Conservation (phyloP, 2,329 filamentous ascomycete genomes). For the Colletotrichum sidae region DNA sequence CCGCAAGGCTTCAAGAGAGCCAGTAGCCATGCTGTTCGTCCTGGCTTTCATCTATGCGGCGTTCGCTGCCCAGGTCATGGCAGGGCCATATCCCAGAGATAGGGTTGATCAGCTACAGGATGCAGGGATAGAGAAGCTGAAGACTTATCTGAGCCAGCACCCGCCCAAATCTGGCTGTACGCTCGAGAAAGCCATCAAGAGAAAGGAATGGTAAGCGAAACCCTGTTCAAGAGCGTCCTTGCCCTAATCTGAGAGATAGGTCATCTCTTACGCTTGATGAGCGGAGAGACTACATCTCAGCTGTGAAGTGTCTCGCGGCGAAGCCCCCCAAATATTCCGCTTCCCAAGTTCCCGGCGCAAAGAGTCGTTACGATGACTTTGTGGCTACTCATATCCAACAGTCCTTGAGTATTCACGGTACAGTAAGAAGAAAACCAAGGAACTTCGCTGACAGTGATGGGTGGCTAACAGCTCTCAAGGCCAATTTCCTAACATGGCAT, state of each 20-base stretch:
- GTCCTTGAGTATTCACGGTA: slow-evolving; percentile 41
- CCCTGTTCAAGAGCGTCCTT: too few species aligned
- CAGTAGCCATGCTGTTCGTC: too few species aligned
- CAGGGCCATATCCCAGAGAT: slow-evolving; percentile 16
- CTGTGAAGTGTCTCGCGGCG: slow-evolving; percentile 40
- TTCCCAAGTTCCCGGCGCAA: slow-evolving; percentile 40
- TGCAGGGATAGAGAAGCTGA: neutral
- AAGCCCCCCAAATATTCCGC: slow-evolving; percentile 33
- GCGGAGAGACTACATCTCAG: slow-evolving; percentile 40
- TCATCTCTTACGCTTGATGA: slow-evolving; percentile 16
- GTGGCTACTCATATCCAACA: slow-evolving; percentile 47
- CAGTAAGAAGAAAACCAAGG: slow-evolving; percentile 27
- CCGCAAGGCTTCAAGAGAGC: too few species aligned
- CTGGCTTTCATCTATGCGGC: neutral
- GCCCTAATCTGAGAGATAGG: neutral
- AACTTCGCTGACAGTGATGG: rapidly evolving
- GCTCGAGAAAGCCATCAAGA: slow-evolving; percentile 13
- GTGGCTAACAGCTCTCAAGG: slow-evolving; percentile 32
- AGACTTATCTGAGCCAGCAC: neutral
- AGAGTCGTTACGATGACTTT: slow-evolving; percentile 47
- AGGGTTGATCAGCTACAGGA: slow-evolving; percentile 21
- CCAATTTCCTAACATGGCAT: slow-evolving; percentile 56
- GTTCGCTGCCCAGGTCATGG: neutral
- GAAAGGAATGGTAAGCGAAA: slow-evolving; percentile 21
- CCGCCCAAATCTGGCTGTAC: slow-evolving; percentile 18